phyloP scores from a whole-genome alignment of 495 filamentous ascomycete species.

The Polyplosphaeria fusca region DNA sequence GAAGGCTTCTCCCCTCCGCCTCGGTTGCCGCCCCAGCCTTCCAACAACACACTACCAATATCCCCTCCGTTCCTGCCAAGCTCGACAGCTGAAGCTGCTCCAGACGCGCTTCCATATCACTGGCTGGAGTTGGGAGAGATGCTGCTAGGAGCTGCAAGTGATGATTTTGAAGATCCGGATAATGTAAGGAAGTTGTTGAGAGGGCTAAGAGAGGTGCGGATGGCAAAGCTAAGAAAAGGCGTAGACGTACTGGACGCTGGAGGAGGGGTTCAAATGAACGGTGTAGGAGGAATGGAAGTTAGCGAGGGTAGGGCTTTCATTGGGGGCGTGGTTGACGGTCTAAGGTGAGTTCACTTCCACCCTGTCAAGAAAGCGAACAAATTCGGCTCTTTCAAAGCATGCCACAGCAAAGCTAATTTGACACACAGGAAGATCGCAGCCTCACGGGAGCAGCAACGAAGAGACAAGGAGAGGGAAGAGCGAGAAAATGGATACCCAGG shows the following conservation, averaged over 20 bases:
- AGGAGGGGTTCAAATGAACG: conserved; percentile 71
- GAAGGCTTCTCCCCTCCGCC: conserved; percentile 73
- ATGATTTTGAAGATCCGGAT: conserved; percentile 77
- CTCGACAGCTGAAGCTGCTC: conserved; percentile 56
- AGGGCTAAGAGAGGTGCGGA: conserved; percentile 81
- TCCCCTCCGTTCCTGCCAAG: conserved; percentile 61
- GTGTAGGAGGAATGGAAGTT: conserved; percentile 88
- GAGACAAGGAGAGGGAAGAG: conserved; percentile 42
- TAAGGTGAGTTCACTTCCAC: conserved; percentile 49
- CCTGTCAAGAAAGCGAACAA: neutral
- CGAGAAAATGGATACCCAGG: conserved; percentile 40
- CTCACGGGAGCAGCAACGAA: conserved; percentile 41
- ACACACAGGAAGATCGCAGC: conserved; percentile 41
- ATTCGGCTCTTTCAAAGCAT: conserved; percentile 4
- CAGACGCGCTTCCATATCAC: conserved; percentile 79
- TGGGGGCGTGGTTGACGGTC: conserved; percentile 77
- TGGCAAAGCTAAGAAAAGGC: conserved; percentile 80
- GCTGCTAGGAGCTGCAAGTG: conserved; percentile 75
- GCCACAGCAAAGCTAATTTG: too few relatives aligned
- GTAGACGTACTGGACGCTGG: conserved; percentile 68
- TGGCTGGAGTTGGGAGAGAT: conserved; percentile 88
- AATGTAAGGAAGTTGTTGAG: conserved; percentile 71
- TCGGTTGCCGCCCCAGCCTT: conserved; percentile 52
- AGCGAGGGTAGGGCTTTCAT: conserved; percentile 84
- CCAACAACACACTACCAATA: conserved; percentile 36